Conservation (phyloP, 2,329 filamentous ascomycete species). For the Huntiella abstrusa region DNA sequence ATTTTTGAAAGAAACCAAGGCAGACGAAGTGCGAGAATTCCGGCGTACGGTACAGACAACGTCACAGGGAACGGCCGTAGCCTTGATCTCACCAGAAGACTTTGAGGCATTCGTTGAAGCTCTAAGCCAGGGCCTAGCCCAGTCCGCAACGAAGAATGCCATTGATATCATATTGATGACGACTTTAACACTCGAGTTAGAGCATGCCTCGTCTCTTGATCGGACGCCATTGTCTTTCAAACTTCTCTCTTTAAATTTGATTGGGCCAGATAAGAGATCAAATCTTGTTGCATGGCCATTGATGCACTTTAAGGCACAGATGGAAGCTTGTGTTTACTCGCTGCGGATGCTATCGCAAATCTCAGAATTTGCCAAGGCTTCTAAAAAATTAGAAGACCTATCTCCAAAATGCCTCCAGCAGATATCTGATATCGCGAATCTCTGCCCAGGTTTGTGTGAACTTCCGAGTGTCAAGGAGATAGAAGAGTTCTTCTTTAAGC, state of each 20-base stretch:
- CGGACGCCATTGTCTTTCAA: constrained; percentile 14
- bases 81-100: constrained; percentile 16
- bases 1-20: constrained; percentile 11
- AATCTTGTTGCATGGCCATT: constrained; percentile 30
- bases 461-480: constrained; percentile 1
- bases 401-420: not conserved
- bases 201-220: constrained; percentile 14
- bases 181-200: constrained; percentile 10
- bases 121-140: not conserved
- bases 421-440: not conserved
- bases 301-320: constrained; percentile 41
- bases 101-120: constrained; percentile 10
- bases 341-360: constrained; percentile 22
- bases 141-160: not conserved
- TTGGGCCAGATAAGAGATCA: constrained; percentile 15
- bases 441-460: not conserved
- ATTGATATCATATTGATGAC: constrained; percentile 2
- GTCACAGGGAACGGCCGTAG: constrained; percentile 6
- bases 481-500: not conserved
- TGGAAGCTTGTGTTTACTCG: constrained; percentile 32
- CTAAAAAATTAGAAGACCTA: not conserved
- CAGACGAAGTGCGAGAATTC: constrained; percentile 17
- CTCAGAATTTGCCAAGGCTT: constrained; percentile 12
- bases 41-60: constrained; percentile 16
- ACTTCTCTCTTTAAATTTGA: constrained; percentile 2